A percentile compares a stretch with the other conserved stretches of the same genome.
Evolutionary conservation across 495 filamentous ascomycete species (phyloP).

Genomic region (Articulospora tetracladia): DNA sequence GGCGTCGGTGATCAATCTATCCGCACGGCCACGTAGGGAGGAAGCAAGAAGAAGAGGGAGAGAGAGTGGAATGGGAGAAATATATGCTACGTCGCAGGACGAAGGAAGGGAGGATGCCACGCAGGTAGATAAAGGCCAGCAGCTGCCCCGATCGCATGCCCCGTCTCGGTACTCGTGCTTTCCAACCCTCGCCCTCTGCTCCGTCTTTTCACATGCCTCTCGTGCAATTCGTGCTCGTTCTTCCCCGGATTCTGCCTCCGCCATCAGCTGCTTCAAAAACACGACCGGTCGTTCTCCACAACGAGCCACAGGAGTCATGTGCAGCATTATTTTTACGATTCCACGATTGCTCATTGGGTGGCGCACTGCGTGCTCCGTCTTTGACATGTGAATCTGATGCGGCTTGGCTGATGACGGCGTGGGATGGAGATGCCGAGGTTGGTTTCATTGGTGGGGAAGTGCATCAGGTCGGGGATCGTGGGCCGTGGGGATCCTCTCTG

Average conservation of each 20-base stretch:
- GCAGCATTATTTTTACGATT: neutral
- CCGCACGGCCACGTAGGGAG: neutral
- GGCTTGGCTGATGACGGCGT: neutral
- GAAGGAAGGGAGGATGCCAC: neutral
- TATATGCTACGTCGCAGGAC: too few species aligned
- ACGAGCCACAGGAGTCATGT: neutral
- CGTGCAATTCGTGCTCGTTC: neutral
- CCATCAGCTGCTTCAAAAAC: neutral
- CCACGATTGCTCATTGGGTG: neutral
- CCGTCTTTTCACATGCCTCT: neutral
- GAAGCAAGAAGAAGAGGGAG: neutral
- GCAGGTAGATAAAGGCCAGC: too few species aligned
- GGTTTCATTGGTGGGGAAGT: conserved; percentile 4
- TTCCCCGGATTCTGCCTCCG: neutral
- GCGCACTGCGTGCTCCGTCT: neutral
- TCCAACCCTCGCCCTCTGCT: too few species aligned
- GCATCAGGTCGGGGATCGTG: too few species aligned
- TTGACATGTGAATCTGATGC: neutral
- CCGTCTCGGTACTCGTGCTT: neutral
- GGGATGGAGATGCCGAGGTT: conserved; percentile 12
- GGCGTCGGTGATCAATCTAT: neutral
- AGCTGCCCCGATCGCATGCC: too few species aligned
- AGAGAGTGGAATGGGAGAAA: neutral
- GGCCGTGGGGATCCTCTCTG: too few species aligned
- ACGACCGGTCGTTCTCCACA: neutral